These are phyloP conservation scores for Lophiotrema nucula DNA, from an alignment of 495 filamentous ascomycete species.

Conservation along the genomic window DNA sequence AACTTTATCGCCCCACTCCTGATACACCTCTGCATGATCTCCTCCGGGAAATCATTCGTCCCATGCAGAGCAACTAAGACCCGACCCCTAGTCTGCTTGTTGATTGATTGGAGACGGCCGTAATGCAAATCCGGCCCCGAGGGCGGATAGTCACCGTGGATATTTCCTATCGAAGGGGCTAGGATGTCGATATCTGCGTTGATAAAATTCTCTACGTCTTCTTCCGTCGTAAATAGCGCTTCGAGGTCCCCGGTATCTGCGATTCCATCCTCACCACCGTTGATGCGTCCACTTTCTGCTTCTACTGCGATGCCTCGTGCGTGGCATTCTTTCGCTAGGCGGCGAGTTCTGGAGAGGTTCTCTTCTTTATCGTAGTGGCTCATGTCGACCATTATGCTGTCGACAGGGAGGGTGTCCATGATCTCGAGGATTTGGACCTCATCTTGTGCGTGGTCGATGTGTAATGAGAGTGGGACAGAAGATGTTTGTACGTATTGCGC, in stretches of 20 bases:
- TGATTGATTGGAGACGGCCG: constrained; percentile 17
- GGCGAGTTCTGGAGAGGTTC: constrained; percentile 33
- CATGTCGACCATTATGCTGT: constrained; percentile 40
- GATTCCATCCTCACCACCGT: constrained; percentile 38
- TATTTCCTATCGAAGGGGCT: constrained; percentile 34
- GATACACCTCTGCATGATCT: constrained; percentile 16
- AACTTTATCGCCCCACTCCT: constrained; percentile 12
- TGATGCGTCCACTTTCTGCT: constrained; percentile 36
- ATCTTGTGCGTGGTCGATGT: constrained; percentile 34
- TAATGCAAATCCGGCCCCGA: constrained; percentile 28
- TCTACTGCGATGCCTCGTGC: constrained; percentile 36
- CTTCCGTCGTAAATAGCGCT: constrained; percentile 32
- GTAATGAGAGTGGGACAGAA: constrained; percentile 32
- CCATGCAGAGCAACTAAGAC: constrained; percentile 26
- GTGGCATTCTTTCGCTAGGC: constrained; percentile 32
- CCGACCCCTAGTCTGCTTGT: constrained; percentile 7
- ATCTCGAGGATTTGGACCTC: constrained; percentile 29
- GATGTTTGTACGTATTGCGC: constrained; percentile 28
- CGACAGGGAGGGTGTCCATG: constrained; percentile 25
- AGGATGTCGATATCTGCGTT: constrained; percentile 33
- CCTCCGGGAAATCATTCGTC: constrained; percentile 28
- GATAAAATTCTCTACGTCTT: constrained; percentile 35
- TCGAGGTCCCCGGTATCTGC: constrained; percentile 35
- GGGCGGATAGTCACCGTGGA: constrained; percentile 37
- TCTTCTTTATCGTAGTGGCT: constrained; percentile 36